phyloP scores from a whole-genome alignment of 331 rosid genomes.

The Acacia pycnantha region DNA sequence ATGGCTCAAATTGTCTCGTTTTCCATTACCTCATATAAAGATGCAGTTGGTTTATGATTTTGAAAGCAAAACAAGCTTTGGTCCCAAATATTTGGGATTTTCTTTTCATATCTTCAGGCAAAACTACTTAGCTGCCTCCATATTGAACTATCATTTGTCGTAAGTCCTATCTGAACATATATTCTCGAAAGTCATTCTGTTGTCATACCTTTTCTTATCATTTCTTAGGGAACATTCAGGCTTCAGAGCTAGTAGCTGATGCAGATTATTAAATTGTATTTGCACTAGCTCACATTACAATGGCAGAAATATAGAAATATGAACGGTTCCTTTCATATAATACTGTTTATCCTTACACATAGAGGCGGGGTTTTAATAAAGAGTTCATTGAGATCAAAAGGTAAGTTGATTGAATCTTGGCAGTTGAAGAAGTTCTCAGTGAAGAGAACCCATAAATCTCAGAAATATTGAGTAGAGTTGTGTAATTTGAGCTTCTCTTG shows the following conservation, averaged over 20 bases:
- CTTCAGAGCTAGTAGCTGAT: conserved; percentile 3
- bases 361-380: background rate
- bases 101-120: background rate
- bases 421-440: background rate
- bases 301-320: background rate
- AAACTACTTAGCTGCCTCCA: background rate
- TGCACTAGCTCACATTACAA: background rate
- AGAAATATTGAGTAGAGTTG: too few species aligned
- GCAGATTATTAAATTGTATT: background rate
- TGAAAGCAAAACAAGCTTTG: background rate
- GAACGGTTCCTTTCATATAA: background rate
- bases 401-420: background rate
- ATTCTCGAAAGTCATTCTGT: background rate
- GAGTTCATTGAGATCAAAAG: background rate
- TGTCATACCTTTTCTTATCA: background rate
- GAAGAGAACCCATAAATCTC: background rate
- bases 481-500: too few species aligned
- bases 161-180: background rate
- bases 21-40: background rate
- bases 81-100: conserved; percentile 2
- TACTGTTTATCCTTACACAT: background rate
- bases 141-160: background rate
- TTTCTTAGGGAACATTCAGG: background rate
- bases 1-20: background rate
- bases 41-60: background rate